These are phyloP conservation scores for Euphrasia confusa DNA, from an alignment of 257 asterid genomes.

Conservation along the genomic window DNA sequence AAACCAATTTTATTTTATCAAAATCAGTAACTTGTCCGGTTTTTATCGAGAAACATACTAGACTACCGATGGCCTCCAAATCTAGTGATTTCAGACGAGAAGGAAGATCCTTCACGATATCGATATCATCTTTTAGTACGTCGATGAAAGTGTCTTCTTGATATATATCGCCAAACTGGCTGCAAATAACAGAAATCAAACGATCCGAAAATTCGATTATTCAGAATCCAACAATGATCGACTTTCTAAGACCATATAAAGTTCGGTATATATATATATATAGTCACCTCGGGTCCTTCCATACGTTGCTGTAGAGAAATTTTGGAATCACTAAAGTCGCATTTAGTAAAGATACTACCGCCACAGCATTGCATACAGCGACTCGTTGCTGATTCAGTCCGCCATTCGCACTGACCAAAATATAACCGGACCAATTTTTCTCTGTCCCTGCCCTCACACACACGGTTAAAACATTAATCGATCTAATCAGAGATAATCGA, in stretches of 20 bases:
- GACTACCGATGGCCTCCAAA: constrained; percentile 70
- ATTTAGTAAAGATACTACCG: constrained; percentile 79
- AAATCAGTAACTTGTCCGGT: neutral
- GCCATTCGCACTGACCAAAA: constrained; percentile 85
- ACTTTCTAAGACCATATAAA: constrained; percentile 13
- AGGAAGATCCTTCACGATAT: constrained; percentile 73
- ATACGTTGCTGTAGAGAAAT: constrained; percentile 92
- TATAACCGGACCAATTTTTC: constrained; percentile 48
- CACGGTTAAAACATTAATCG: constrained; percentile 38
- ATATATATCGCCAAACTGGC: constrained; percentile 85
- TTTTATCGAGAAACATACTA: constrained; percentile 43
- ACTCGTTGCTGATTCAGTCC: constrained; percentile 94
- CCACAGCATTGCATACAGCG: constrained; percentile 92
- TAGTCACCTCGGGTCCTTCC: constrained; percentile 92
- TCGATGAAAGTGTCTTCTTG: constrained; percentile 69
- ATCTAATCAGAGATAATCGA: no score
- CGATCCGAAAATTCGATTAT: neutral
- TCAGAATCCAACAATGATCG: neutral
- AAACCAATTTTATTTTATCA: neutral
- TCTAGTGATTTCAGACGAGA: constrained; percentile 52
- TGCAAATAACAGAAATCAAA: constrained; percentile 31
- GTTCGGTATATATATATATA: neutral
- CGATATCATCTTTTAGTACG: constrained; percentile 53
- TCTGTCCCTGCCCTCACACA: constrained; percentile 59
- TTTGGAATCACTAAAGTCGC: constrained; percentile 89